phyloP scores from a whole-genome alignment of 2,329 filamentous ascomycete species.

The Drechmeria coniospora region DNA sequence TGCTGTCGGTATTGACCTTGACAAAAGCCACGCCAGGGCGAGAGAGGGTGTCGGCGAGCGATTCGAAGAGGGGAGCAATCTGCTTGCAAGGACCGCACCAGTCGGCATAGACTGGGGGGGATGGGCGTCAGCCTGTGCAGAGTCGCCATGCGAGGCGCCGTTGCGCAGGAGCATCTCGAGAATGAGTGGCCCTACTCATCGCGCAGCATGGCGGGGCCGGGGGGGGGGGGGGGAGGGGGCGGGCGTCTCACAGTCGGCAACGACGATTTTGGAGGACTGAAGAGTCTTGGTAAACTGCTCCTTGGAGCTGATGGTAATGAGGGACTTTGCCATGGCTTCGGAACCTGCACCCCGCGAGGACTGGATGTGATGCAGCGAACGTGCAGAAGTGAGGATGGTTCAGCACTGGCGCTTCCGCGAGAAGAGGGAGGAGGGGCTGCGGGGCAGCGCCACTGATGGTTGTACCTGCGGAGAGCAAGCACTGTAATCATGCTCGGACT shows the following conservation, averaged over 20 bases:
- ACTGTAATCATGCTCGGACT: too few relatives aligned
- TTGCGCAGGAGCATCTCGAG: too few relatives aligned
- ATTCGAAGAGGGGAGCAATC: conserved; percentile 71
- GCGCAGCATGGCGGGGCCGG: too few relatives aligned
- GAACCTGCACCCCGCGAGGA: neutral
- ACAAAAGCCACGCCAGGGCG: conserved; percentile 66
- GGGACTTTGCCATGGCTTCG: conserved; percentile 14
- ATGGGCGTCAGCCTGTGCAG: conserved; percentile 6
- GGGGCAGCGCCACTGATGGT: too few relatives aligned
- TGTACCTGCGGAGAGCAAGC: too few relatives aligned
- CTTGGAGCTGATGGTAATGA: conserved; percentile 25
- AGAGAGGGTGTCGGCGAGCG: conserved; percentile 56
- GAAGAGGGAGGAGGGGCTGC: too few relatives aligned
- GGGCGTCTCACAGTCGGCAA: conserved; percentile 63
- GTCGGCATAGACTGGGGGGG: conserved; percentile 60
- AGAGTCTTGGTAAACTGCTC: conserved; percentile 55
- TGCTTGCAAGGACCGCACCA: conserved; percentile 75
- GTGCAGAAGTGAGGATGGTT: too few relatives aligned
- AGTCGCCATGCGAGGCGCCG: conserved; percentile 3
- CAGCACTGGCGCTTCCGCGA: too few relatives aligned
- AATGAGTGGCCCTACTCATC: too few relatives aligned
- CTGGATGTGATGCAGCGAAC: too few relatives aligned
- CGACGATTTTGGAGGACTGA: conserved; percentile 59
- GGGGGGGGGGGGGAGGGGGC: conserved; percentile 5
- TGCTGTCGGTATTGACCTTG: conserved; percentile 71